These are phyloP conservation scores for Pelargonium citronellum DNA, from an alignment of 441 rosid genomes.

Conservation along the genomic window DNA sequence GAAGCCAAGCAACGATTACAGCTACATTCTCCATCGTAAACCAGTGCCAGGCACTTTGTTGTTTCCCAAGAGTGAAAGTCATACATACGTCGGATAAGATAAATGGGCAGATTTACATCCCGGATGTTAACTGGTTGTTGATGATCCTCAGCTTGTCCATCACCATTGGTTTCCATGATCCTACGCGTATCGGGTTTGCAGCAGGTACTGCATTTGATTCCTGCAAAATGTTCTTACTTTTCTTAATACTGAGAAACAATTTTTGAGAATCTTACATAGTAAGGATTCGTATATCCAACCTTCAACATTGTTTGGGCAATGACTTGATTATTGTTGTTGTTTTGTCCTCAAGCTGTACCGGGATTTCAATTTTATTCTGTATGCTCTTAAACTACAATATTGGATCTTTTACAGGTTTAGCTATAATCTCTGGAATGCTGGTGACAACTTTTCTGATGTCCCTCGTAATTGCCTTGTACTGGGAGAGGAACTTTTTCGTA, in stretches of 20 bases:
- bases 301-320: too few species aligned
- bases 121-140: slow-evolving; percentile 54
- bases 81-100: slow-evolving; percentile 51
- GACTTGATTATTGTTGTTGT: too few species aligned
- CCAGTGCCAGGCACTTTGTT: slow-evolving; percentile 56
- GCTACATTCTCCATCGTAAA: slow-evolving; percentile 65
- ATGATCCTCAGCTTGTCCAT: slow-evolving; percentile 55
- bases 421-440: slow-evolving; percentile 48
- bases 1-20: slow-evolving; percentile 73
- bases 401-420: slow-evolving; percentile 35
- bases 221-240: not conserved
- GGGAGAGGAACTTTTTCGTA: slow-evolving; percentile 42
- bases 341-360: too few species aligned
- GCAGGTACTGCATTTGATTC: slow-evolving; percentile 32
- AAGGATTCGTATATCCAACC: too few species aligned
- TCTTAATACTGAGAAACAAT: not conserved
- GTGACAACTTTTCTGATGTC: slow-evolving; percentile 70
- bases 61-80: slow-evolving; percentile 60
- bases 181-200: slow-evolving; percentile 39
- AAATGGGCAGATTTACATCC: slow-evolving; percentile 60
- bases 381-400: too few species aligned
- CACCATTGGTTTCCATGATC: slow-evolving; percentile 42
- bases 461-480: slow-evolving; percentile 48
- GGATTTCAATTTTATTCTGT: too few species aligned
- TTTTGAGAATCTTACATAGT: too few species aligned